A percentile compares a stretch with the other conserved stretches of the same genome.
Conservation (phyloP, 495 filamentous ascomycete genomes). For the Aspergillus coremiiformis region DNA sequence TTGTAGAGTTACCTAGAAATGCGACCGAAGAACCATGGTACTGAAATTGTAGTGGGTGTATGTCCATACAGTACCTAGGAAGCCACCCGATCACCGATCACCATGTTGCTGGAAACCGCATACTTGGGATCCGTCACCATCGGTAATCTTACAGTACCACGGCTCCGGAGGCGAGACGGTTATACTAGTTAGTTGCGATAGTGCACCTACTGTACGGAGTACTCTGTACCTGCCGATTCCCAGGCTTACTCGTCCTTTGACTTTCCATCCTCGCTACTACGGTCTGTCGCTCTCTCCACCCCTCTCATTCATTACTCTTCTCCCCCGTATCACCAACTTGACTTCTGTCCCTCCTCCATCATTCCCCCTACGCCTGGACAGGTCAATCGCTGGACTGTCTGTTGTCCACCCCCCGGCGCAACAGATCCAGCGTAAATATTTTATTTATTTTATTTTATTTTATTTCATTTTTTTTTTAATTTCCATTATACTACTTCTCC, state of each 20-base stretch:
- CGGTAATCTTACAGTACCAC: not conserved
- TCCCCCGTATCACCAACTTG: not conserved
- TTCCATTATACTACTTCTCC: not conserved
- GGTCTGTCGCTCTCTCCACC: not conserved
- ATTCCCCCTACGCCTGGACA: constrained; percentile 2
- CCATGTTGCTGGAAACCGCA: not conserved
- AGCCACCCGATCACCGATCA: too few species aligned
- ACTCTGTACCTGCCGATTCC: not conserved
- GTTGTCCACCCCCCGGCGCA: constrained; percentile 1
- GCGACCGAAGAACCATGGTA: not conserved
- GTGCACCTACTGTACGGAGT: too few species aligned
- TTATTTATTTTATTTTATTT: not conserved
- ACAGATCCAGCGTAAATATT: not conserved
- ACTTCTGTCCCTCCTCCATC: constrained; percentile 2
- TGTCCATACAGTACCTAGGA: too few species aligned
- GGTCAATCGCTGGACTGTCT: constrained; percentile 10
- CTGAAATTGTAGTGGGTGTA: too few species aligned
- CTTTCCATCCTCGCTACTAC: not conserved
- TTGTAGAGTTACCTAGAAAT: not conserved
- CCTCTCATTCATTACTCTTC: not conserved
- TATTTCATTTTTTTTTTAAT: too few species aligned
- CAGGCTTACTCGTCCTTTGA: not conserved
- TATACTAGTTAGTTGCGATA: not conserved
- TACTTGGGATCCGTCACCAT: not conserved
- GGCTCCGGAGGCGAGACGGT: not conserved